Evolutionary conservation across 2,329 filamentous ascomycete species (phyloP), one percentile per base, ranked within the genome.

Genomic region (Aspergillus ruber): DNA sequence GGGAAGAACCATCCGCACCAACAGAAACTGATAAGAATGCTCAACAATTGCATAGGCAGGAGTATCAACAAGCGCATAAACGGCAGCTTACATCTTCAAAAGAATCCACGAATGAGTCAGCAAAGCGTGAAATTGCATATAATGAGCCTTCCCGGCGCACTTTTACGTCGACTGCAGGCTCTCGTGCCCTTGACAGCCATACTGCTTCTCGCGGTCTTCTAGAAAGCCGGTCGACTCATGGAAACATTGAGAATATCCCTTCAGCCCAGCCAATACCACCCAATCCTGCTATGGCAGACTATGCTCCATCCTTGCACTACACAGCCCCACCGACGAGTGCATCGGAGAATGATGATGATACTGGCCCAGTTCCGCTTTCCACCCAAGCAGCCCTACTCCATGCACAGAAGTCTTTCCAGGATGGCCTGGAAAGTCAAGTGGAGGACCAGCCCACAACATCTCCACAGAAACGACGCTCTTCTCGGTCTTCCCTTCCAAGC

Each of bases 331-430:
- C 58, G 7, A 64, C 63, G 43, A 54, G 44, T 25, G 48, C 55
- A 39, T 46, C 56, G 3, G 56, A 55, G 9, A 29, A 53, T 25
- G 51, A 52, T 12, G 50, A 50, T 6, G 54, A 60, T 25, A 56
- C 49, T 18, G 61, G 57, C 41, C 55, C 56, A 4, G 67, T 69
- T 29, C 54, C 67, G 10, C 55, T 71, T 21, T 71, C 69, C 0
- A 72, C 70, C 0, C 70, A 72, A 47, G 67, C 66, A 20, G 69
- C 69, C 13, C 50, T 71, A 20, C 48, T 63, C 2, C 62, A 64
- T 35, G 69, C 69, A 6, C 69, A 70, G 46, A 63, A 56, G 25
- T 68, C 66, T 1, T 69, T 72, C 23, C 67, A 70, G 43, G 61
- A 68, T 18, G 68, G 69, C 39, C 43, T 71, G 8, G 54, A 60